phyloP scores from a whole-genome alignment of 1,284 basidiomycete genomes.

The Kwoniella shivajii region DNA sequence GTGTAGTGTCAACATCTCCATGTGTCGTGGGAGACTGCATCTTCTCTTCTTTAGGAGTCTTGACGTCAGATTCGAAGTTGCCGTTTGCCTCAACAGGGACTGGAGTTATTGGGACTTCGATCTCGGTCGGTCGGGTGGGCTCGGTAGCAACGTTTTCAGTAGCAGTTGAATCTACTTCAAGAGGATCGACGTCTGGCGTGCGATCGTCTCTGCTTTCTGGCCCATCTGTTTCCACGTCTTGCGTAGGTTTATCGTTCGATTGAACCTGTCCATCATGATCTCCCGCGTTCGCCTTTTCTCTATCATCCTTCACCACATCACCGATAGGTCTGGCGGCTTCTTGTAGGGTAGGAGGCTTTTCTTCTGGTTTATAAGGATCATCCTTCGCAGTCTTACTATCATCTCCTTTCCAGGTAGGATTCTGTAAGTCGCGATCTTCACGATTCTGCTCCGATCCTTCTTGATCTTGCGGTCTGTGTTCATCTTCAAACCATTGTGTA shows the following conservation, averaged over 20 bases:
- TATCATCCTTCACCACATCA: not conserved
- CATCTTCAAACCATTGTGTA: not conserved
- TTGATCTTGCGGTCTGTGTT: not conserved
- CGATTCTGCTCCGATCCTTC: not conserved
- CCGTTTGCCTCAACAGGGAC: no score
- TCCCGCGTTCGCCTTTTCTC: constrained; percentile 5
- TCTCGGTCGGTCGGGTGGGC: not conserved
- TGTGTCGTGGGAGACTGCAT: not conserved
- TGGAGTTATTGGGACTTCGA: not conserved
- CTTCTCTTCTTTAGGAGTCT: not conserved
- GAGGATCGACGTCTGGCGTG: not conserved
- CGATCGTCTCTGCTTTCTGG: no score
- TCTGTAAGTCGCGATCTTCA: constrained; percentile 5
- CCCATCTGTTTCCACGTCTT: no score
- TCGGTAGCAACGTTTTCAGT: not conserved
- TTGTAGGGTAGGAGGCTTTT: not conserved
- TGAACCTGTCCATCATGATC: not conserved
- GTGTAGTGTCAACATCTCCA: no score
- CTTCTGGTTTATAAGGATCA: constrained; percentile 3
- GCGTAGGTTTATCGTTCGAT: not conserved
- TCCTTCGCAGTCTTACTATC: not conserved
- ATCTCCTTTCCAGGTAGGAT: constrained; percentile 1
- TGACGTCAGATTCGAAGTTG: not conserved
- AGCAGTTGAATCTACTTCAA: constrained; percentile 2
- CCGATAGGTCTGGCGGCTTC: not conserved